phyloP scores from a whole-genome alignment of 1,139 yeast species.

The Suhomyces maxii region DNA sequence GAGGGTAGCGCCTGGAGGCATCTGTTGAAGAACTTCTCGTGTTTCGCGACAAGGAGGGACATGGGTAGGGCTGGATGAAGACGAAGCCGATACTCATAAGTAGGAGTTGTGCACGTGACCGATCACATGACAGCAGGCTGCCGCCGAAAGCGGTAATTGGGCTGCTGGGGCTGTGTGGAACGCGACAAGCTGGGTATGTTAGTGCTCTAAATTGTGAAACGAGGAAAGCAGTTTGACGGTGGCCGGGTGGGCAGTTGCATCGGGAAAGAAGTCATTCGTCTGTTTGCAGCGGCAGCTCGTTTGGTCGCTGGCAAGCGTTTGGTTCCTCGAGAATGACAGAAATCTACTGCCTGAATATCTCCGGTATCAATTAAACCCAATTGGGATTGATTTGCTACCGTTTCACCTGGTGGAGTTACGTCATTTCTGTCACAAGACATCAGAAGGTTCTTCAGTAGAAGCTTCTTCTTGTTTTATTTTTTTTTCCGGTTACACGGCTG shows the following conservation, averaged over 20 bases:
- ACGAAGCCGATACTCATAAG: neutral
- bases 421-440: neutral
- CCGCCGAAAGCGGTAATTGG: neutral
- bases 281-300: too few relatives aligned
- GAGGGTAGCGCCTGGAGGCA: conserved; percentile 54
- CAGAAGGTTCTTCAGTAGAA: too few relatives aligned
- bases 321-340: too few relatives aligned
- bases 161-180: neutral
- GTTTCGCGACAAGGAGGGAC: conserved; percentile 26
- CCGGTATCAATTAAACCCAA: neutral
- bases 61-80: neutral
- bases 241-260: too few relatives aligned
- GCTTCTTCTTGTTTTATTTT: too few relatives aligned
- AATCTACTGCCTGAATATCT: too few relatives aligned
- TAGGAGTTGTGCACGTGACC: neutral
- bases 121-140: neutral
- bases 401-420: neutral
- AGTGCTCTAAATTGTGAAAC: neutral
- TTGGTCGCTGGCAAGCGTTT: too few relatives aligned
- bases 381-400: neutral
- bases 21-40: conserved; percentile 50
- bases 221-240: neutral
- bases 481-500: neutral
- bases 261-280: too few relatives aligned
- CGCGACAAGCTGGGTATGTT: neutral